These are phyloP conservation scores for Nannochloropsis oceanica DNA, from an alignment of 108 stramenopile genomes.

Conservation along the genomic window DNA sequence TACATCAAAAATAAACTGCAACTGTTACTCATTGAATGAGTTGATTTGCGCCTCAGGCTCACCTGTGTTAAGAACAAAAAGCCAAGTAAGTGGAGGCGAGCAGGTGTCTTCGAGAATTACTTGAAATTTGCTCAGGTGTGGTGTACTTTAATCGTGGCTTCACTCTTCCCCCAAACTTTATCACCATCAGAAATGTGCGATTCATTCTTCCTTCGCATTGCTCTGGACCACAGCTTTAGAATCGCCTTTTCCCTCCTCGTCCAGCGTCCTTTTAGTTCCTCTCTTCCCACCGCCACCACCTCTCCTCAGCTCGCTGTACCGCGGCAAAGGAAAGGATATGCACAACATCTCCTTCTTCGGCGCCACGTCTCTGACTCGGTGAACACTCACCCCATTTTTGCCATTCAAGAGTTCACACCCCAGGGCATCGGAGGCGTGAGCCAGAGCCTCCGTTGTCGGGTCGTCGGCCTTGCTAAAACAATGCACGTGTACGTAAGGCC, in stretches of 20 bases:
- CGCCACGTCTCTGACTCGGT: constrained; percentile 38
- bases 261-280: not conserved
- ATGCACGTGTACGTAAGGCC: constrained; percentile 37
- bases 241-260: not conserved
- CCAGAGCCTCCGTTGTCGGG: constrained; percentile 3
- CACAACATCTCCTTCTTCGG: constrained; percentile 44
- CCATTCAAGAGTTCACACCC: not conserved
- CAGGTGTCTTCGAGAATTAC: too few relatives aligned
- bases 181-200: too few relatives aligned
- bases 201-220: not conserved
- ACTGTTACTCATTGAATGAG: too few relatives aligned
- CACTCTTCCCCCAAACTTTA: too few relatives aligned
- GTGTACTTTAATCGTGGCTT: too few relatives aligned
- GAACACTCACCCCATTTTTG: not conserved
- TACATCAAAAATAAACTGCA: too few relatives aligned
- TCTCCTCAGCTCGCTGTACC: not conserved
- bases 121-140: too few relatives aligned
- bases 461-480: constrained; percentile 41
- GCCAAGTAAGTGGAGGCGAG: too few relatives aligned
- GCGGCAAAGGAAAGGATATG: constrained; percentile 34
- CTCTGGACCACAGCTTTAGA: not conserved
- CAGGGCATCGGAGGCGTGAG: not conserved
- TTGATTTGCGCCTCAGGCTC: too few relatives aligned
- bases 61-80: too few relatives aligned
- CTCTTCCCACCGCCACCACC: not conserved